Percentiles rank a stretch among this genome's conserved stretches.
These are phyloP conservation scores for Trypanosoma boissoni DNA, from an alignment of 208 protist species.

Conservation along the genomic window DNA sequence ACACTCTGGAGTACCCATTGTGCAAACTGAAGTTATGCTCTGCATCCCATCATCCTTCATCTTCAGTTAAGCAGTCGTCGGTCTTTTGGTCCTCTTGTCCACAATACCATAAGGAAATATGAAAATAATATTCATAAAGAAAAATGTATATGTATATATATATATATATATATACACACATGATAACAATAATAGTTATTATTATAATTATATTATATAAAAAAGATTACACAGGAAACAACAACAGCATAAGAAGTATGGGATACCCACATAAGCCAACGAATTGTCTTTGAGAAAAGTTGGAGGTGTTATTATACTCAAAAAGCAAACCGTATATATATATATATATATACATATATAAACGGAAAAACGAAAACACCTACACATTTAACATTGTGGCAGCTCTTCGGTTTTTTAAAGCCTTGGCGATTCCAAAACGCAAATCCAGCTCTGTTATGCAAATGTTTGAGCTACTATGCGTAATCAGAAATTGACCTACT, in stretches of 20 bases:
- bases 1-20: constrained; percentile 83
- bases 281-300: no score
- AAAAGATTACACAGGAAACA: constrained; percentile 8
- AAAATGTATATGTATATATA: not conserved
- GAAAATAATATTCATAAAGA: not conserved
- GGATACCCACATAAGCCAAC: no score
- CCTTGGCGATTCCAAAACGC: constrained; percentile 39
- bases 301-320: no score
- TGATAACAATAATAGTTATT: no score
- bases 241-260: not conserved
- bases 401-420: not conserved
- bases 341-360: no score
- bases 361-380: no score
- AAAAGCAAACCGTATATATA: no score
- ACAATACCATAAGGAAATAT: not conserved
- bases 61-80: no score
- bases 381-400: not conserved
- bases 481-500: constrained; percentile 1
- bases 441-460: constrained; percentile 51
- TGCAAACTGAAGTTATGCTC: constrained; percentile 54
- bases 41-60: not conserved
- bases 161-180: not conserved
- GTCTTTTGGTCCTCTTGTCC: no score
- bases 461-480: constrained; percentile 6
- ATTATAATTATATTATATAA: no score